Evolutionary conservation across 2,329 filamentous ascomycete species (phyloP).

Genomic region (Bipolaris oryzae): DNA sequence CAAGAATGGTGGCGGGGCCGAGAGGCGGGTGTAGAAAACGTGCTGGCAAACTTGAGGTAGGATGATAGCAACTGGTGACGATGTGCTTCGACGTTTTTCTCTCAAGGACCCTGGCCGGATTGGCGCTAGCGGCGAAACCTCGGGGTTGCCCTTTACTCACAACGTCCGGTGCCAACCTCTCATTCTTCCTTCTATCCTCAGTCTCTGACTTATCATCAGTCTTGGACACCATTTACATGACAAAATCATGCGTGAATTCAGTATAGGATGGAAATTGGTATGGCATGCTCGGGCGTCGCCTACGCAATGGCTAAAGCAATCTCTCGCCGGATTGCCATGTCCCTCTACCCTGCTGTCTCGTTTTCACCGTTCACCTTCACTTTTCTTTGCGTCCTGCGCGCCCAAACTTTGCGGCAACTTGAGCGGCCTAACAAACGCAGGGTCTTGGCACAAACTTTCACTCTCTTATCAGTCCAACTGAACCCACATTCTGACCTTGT

Average conservation of each 20-base stretch:
- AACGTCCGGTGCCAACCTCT: conserved; percentile 5
- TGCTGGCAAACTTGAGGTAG: conserved; percentile 20
- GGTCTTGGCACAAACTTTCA: conserved; percentile 2
- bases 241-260: too few relatives aligned
- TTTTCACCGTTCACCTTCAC: conserved; percentile 3
- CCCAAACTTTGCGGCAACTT: background rate
- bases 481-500: background rate
- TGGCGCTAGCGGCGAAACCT: conserved; percentile 28
- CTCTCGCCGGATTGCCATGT: background rate
- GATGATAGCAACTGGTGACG: conserved; percentile 27
- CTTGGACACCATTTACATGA: background rate
- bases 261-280: too few relatives aligned
- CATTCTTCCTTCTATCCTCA: background rate
- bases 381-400: background rate
- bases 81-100: conserved; percentile 42
- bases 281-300: too few relatives aligned
- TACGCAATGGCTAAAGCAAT: too few relatives aligned
- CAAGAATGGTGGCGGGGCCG: background rate
- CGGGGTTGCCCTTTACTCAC: conserved; percentile 13
- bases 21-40: conserved; percentile 17
- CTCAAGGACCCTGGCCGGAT: conserved; percentile 15
- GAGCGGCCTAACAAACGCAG: background rate
- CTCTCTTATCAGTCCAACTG: background rate
- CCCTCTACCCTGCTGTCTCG: background rate
- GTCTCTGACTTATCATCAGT: background rate